Conservation (phyloP, 352 stramenopile genomes). For the Phytophthora melonis region DNA sequence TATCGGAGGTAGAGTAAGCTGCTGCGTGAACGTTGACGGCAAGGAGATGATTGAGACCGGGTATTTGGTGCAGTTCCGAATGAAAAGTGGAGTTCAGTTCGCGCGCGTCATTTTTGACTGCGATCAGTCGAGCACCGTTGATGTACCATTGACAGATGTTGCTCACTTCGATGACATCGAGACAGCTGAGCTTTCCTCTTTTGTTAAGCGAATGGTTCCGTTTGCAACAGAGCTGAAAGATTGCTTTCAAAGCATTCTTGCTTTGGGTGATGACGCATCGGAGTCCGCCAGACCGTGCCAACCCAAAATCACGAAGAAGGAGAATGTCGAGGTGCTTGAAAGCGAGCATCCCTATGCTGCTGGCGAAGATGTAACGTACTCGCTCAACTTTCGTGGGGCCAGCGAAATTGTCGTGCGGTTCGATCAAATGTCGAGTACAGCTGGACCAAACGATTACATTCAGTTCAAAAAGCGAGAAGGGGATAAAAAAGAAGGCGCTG, state of each 20-base stretch:
- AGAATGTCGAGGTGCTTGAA: conserved; percentile 81
- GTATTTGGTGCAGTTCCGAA: conserved; percentile 62
- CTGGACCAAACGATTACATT: conserved; percentile 82
- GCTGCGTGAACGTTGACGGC: conserved; percentile 76
- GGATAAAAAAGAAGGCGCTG: conserved; percentile 19
- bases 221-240: conserved; percentile 38
- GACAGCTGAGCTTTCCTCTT: conserved; percentile 51
- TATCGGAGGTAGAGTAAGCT: conserved; percentile 70
- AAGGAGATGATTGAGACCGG: conserved; percentile 81
- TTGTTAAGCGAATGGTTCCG: conserved; percentile 47
- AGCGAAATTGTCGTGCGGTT: conserved; percentile 84
- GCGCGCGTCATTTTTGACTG: conserved; percentile 78
- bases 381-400: conserved; percentile 72
- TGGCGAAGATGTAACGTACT: conserved; percentile 71
- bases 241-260: conserved; percentile 41
- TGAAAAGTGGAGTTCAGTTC: conserved; percentile 50
- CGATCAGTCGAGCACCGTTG: conserved; percentile 57
- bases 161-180: conserved; percentile 53
- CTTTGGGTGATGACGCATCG: conserved; percentile 20
- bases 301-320: conserved; percentile 62
- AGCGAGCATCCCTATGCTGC: conserved; percentile 76
- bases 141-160: conserved; percentile 66
- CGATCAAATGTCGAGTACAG: conserved; percentile 77
- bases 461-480: conserved; percentile 70
- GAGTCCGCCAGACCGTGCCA: conserved; percentile 38